Base-by-base conservation (phyloP, 495 filamentous ascomycete genomes). In the Patellaria atrata region DNA sequence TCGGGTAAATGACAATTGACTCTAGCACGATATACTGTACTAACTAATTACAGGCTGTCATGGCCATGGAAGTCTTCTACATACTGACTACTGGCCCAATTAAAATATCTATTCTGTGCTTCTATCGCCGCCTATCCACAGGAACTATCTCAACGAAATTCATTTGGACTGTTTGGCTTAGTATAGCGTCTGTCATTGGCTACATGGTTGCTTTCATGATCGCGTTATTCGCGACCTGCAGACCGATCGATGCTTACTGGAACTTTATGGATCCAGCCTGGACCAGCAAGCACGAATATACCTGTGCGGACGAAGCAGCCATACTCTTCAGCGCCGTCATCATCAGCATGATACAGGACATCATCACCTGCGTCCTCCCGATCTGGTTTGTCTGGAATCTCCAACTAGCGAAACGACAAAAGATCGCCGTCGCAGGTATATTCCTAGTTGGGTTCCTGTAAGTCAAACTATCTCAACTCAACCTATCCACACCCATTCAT, bases 51-150 rank as follows among this genome's bases (percentile, higher is more conserved):
- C 25, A 52, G 49, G 41, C 44, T 8, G 28, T 27, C 3, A 24
- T 50, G 14, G 43, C 30, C 0, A 46, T 47, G 21, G 43, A 50
- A 27, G 10, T 41, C 1, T 22, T 47, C 2, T 53, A 53, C 34
- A 11, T 50, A 3, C 17, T 33, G 14, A 10, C 41, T 1, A 47
- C 36, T n/a, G 37, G 21, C 12, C 27, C 43, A 13, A 47, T 43
- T 24, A 50, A 50, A 24, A 44, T 53, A 13, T 50, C 47, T 15
- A 50, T 53, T n/a, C 43, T 53, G 9, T 44, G 33, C 33, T 53
- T 53, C 37, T 53, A 53, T 27, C 33, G 47, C 14, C 50, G 50
- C n/a, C 33, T 53, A 20, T 21, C 47, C 2, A 25, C 12, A n/a
- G 43, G 43, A n/a, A 25, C 40, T 2, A 30, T 53, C 22, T 40